Evolutionary conservation across 345 rosid species (phyloP).

Genomic region (Lumnitzera littorea): DNA sequence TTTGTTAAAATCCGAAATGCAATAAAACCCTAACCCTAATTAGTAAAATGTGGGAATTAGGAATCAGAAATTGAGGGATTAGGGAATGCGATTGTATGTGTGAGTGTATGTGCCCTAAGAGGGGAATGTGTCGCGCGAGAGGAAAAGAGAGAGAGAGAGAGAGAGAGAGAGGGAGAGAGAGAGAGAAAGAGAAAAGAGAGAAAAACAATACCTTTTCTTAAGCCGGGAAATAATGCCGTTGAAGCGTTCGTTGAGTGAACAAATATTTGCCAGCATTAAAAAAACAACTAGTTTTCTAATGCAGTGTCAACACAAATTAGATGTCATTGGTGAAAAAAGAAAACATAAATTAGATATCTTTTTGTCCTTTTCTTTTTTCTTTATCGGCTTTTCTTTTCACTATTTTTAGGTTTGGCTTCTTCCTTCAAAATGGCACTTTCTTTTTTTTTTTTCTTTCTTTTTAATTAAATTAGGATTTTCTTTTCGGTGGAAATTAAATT

Average conservation of each 20-base stretch:
- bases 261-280: too few species aligned
- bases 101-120: not conserved
- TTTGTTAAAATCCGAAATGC: not conserved
- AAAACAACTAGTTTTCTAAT: too few species aligned
- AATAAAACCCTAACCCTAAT: not conserved
- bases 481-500: too few species aligned
- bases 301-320: too few species aligned
- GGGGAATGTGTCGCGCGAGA: not conserved
- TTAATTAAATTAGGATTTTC: too few species aligned
- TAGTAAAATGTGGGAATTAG: not conserved
- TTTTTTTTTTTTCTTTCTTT: too few species aligned
- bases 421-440: too few species aligned
- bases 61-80: not conserved
- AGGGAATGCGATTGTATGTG: not conserved
- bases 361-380: too few species aligned
- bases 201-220: slow-evolving; percentile 8
- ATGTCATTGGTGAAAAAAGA: too few species aligned
- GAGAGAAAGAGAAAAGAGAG: slow-evolving; percentile 3
- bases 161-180: slow-evolving; percentile 5
- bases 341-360: too few species aligned
- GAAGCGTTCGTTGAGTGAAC: slow-evolving; percentile 13
- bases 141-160: slow-evolving; percentile 2
- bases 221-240: slow-evolving; percentile 16
- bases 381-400: too few species aligned
- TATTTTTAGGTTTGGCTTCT: too few species aligned